phyloP scores from a whole-genome alignment of 2,329 filamentous ascomycete species.

The Huntiella omanensis region DNA sequence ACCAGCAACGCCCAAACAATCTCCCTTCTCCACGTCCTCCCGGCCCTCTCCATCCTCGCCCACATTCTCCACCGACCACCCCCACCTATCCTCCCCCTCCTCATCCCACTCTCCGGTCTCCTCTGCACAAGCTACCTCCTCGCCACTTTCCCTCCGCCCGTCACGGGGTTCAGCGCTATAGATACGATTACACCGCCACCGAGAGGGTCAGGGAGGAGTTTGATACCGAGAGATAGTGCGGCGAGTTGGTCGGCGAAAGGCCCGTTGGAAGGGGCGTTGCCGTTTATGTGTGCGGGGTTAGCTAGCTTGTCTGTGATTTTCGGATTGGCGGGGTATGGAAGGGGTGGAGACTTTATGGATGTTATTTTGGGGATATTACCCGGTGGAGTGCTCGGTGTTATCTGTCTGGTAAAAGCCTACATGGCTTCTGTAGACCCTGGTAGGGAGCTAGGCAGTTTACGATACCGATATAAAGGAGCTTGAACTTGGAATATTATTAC shows the following conservation, averaged over 20 bases:
- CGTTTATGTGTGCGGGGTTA: slow-evolving; percentile 40
- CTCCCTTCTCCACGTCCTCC: slow-evolving; percentile 39
- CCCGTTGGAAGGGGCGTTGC: slow-evolving; percentile 39
- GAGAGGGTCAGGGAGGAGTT: slow-evolving; percentile 7
- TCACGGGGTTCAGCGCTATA: slow-evolving; percentile 32
- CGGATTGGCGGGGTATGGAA: slow-evolving; percentile 21
- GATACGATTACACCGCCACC: slow-evolving; percentile 20
- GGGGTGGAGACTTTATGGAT: slow-evolving; percentile 20
- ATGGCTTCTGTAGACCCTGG: slow-evolving; percentile 53
- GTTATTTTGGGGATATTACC: slow-evolving; percentile 32
- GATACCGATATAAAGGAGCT: slow-evolving; percentile 50
- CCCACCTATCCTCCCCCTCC: slow-evolving; percentile 17
- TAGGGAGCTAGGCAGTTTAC: slow-evolving; percentile 39
- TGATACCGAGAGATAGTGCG: slow-evolving; percentile 11
- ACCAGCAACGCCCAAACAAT: slow-evolving; percentile 39
- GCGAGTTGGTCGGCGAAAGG: slow-evolving; percentile 12
- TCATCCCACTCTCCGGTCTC: slow-evolving; percentile 45
- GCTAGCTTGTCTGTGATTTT: slow-evolving; percentile 30
- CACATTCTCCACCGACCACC: slow-evolving; percentile 31
- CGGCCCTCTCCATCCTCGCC: slow-evolving; percentile 33
- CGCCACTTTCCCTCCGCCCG: slow-evolving; percentile 31
- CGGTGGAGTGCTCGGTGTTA: slow-evolving; percentile 38
- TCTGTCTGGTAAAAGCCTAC: slow-evolving; percentile 42
- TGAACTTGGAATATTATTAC: slow-evolving; percentile 16
- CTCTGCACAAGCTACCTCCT: slow-evolving; percentile 43